phyloP scores from a whole-genome alignment of 805 yeast genomes.

The Candida fluviatilis region DNA sequence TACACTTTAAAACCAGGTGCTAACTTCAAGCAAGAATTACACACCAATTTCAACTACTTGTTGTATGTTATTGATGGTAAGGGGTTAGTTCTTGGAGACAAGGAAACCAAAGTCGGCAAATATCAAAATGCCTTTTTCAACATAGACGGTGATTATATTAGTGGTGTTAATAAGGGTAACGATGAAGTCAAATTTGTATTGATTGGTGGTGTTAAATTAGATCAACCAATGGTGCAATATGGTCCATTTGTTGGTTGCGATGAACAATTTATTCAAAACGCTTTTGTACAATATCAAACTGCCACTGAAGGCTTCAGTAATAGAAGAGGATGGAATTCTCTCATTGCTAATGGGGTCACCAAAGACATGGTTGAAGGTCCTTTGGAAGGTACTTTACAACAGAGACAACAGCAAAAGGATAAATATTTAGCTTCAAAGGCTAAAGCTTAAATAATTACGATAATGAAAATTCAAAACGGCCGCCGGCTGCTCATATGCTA shows the following conservation, averaged over 20 bases:
- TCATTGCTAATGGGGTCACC: conserved; percentile 41
- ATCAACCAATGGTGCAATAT: conserved; percentile 78
- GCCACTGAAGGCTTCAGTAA: conserved; percentile 66
- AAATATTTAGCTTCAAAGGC: conserved; percentile 1
- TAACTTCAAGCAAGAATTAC: conserved; percentile 54
- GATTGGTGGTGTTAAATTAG: conserved; percentile 66
- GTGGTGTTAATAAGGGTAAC: conserved; percentile 45
- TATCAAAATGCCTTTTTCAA: conserved; percentile 59
- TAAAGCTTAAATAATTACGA: not conserved
- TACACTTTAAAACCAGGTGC: conserved; percentile 63
- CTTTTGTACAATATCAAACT: conserved; percentile 65
- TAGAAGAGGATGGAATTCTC: conserved; percentile 55
- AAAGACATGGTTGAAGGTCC: conserved; percentile 34
- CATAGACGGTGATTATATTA: conserved; percentile 58
- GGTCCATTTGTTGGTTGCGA: conserved; percentile 86
- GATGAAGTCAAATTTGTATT: conserved; percentile 57
- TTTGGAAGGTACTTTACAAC: conserved; percentile 26
- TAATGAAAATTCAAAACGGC: not conserved
- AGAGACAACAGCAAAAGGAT: conserved; percentile 12
- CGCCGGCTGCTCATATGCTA: too few relatives aligned
- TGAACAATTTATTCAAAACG: conserved; percentile 59
- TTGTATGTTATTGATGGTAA: conserved; percentile 62
- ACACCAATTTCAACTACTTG: conserved; percentile 60
- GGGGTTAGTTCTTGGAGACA: conserved; percentile 40
- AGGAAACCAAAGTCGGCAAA: conserved; percentile 33